Evolutionary conservation across 179 eudicot genomes (phyloP).

Genomic region (Carnegiea gigantea): DNA sequence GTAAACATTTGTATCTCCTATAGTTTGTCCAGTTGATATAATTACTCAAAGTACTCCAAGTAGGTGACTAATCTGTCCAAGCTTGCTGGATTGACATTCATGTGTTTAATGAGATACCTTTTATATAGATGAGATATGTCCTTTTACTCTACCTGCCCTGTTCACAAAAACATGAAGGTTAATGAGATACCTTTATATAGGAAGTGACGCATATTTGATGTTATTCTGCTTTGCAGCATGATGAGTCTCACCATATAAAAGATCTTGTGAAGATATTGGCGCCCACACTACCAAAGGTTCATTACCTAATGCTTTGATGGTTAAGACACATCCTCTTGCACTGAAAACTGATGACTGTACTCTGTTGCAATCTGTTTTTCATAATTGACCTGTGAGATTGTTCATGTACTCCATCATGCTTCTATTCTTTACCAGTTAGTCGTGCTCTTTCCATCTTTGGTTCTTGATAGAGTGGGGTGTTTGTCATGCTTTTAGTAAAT

Average conservation of each 20-base stretch:
- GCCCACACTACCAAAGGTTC: slow-evolving; percentile 73
- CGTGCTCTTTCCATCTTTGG: background rate
- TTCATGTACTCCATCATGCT: background rate
- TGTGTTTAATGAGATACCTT: background rate
- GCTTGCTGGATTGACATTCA: background rate
- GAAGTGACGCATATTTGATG: slow-evolving; percentile 8
- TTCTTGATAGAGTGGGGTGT: background rate
- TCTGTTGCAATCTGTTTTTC: background rate
- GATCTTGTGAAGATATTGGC: slow-evolving; percentile 47
- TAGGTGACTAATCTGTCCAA: background rate
- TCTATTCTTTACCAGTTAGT: background rate
- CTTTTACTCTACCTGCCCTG: background rate
- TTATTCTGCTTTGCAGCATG: slow-evolving; percentile 42
- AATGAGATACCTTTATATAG: too few relatives aligned
- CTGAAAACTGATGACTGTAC: slow-evolving; percentile 20
- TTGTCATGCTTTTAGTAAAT: too few relatives aligned
- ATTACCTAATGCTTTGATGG: slow-evolving; percentile 45
- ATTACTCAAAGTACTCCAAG: background rate
- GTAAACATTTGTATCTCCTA: background rate
- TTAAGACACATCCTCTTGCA: slow-evolving; percentile 46
- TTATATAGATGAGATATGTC: background rate
- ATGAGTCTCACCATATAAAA: slow-evolving; percentile 47
- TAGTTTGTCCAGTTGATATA: background rate
- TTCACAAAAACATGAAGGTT: background rate
- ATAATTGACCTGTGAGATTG: background rate